Evolutionary conservation across 169 alveolate species (phyloP).

Genomic region (Plasmodium gallinaceum): DNA sequence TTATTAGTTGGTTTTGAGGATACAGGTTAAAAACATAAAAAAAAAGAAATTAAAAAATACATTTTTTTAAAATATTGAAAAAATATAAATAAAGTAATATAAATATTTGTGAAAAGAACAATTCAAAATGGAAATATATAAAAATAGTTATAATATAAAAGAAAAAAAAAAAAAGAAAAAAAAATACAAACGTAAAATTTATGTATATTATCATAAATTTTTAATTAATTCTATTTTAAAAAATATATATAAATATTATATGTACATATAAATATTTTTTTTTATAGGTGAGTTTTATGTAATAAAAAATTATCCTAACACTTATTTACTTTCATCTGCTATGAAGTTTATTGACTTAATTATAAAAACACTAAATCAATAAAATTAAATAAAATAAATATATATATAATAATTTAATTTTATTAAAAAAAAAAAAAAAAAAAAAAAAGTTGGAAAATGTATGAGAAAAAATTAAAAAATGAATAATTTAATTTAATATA

Average conservation of each 20-base stretch:
- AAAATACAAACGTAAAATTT: background rate
- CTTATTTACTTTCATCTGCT: slow-evolving; percentile 65
- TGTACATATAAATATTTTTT: background rate
- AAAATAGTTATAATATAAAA: too few relatives aligned
- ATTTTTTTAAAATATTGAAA: background rate
- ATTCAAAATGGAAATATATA: too few relatives aligned
- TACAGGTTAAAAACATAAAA: slow-evolving; percentile 31
- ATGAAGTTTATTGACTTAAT: slow-evolving; percentile 64
- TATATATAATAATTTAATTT: background rate
- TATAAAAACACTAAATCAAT: slow-evolving; percentile 25
- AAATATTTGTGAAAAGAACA: background rate
- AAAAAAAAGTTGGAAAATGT: background rate
- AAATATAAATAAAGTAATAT: background rate
- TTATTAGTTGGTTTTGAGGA: slow-evolving; percentile 75
- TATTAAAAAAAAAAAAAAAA: background rate
- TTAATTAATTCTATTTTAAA: too few relatives aligned
- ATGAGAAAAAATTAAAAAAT: background rate
- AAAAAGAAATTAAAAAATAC: background rate
- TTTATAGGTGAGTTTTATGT: slow-evolving; percentile 70
- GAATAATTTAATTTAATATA: too few relatives aligned
- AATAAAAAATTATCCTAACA: slow-evolving; percentile 60
- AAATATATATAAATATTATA: background rate
- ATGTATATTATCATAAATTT: background rate
- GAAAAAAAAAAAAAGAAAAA: too few relatives aligned
- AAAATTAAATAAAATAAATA: slow-evolving; percentile 11